Conservation (phyloP, 228 moss, liverwort and hornwort species). For the Sphagnum magellanicum region DNA sequence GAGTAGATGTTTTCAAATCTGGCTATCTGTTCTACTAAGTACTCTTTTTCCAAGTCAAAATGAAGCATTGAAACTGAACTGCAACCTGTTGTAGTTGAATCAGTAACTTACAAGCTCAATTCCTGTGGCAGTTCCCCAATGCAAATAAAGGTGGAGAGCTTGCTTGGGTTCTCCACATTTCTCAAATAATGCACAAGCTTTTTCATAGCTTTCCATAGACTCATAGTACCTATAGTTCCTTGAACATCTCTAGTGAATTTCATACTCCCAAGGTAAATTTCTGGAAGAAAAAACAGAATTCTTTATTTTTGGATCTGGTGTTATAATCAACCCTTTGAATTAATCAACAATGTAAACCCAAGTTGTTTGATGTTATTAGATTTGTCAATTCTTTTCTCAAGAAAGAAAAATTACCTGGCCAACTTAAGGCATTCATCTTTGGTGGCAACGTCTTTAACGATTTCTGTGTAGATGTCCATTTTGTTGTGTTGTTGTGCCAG, state of each 20-base stretch:
- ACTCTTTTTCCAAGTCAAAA: too few relatives aligned
- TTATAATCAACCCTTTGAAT: too few relatives aligned
- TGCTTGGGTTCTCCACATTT: slow-evolving; percentile 49
- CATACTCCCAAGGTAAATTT: too few relatives aligned
- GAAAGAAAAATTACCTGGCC: slow-evolving; percentile 33
- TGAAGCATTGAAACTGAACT: too few relatives aligned
- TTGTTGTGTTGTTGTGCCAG: slow-evolving; percentile 76
- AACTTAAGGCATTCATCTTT: slow-evolving; percentile 47
- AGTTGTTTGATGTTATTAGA: too few relatives aligned
- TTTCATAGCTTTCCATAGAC: slow-evolving; percentile 39
- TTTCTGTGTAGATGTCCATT: slow-evolving; percentile 65
- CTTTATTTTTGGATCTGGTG: too few relatives aligned
- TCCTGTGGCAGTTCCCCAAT: slow-evolving; percentile 41
- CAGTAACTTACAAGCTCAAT: slow-evolving; percentile 47
- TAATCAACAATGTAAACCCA: too few relatives aligned
- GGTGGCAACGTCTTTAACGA: slow-evolving; percentile 63
- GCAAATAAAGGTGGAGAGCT: slow-evolving; percentile 49
- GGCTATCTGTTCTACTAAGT: too few relatives aligned
- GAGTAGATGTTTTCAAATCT: neutral
- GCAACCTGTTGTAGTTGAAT: neutral
- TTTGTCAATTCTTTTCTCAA: too few relatives aligned
- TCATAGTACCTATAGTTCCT: slow-evolving; percentile 53
- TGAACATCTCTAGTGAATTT: too few relatives aligned
- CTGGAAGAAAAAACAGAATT: too few relatives aligned
- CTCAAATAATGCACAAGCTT: slow-evolving; percentile 55